Evolutionary conservation across 768 basidiomycete genomes (phyloP).

Genomic region (Mycena haematopus): DNA sequence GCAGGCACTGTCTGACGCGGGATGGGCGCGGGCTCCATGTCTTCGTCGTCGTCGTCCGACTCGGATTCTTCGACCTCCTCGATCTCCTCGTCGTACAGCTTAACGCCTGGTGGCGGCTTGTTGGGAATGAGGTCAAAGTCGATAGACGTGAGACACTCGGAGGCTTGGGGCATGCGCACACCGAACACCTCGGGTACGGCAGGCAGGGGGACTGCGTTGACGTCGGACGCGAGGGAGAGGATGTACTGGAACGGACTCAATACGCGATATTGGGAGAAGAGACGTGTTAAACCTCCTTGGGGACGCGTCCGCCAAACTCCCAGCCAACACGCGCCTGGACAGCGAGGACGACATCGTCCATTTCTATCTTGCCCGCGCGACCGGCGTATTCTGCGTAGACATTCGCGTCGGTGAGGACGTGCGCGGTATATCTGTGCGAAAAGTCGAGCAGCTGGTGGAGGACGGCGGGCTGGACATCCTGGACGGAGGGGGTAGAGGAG

Average conservation of each 20-base stretch:
- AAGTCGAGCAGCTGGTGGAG: constrained; percentile 89
- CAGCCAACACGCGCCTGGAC: constrained; percentile 91
- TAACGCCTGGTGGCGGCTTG: constrained; percentile 79
- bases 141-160: constrained; percentile 78
- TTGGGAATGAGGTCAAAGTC: constrained; percentile 90
- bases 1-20: constrained; percentile 38
- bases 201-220: constrained; percentile 81
- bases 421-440: constrained; percentile 81
- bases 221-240: constrained; percentile 81
- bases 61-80: constrained; percentile 84
- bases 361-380: constrained; percentile 76
- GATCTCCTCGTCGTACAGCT: constrained; percentile 79
- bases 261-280: constrained; percentile 6
- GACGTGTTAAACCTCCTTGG: constrained; percentile 73
- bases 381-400: constrained; percentile 91
- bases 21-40: constrained; percentile 73
- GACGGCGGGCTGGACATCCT: constrained; percentile 86
- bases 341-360: constrained; percentile 82
- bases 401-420: constrained; percentile 83
- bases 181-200: constrained; percentile 90
- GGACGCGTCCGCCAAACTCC: constrained; percentile 90
- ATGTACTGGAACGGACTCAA: constrained; percentile 57
- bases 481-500: constrained; percentile 82
- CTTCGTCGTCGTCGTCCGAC: constrained; percentile 64
- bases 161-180: constrained; percentile 73